Base-by-base conservation (phyloP, 768 basidiomycete genomes). In the Mrakia frigida region DNA sequence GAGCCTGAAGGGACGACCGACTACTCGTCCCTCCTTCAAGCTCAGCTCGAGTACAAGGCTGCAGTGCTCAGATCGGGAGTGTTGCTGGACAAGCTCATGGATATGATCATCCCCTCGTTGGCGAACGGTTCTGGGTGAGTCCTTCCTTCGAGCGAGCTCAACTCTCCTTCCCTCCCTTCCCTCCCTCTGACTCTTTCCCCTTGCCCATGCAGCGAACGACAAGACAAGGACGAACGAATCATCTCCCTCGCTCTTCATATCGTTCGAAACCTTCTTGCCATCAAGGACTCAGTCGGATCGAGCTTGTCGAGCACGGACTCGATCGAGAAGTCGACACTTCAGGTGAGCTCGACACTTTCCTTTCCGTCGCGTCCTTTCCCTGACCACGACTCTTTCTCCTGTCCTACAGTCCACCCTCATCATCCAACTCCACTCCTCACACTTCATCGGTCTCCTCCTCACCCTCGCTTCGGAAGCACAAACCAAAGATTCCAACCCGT, bases 181-280 rank as follows among this genome's bases (percentile, higher is more conserved):
- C 52, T 33, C 33, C 52, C 31, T 37, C 11, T 23, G 23, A 13
- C 31, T 33, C 70, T 13, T 50, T 31, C 60, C 21, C 14, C 60
- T 41, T 67, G 37, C 16, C 28, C 60, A 14, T 50, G 56, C 79
- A 85, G 84, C 31, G 90, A 95, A 79, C 86, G 94, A 10, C 87
- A 86, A 53, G 89, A 91, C 74, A 88, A 90, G 61, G 97, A 98
- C 82, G 87, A 89, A 39, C 92, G 96, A 82, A 86, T 98, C 78
- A 89, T 98, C 81, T 92, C 90, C 73, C 88, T 99, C 74, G 86
- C 96, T 18, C 86, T 99, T 18, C 91, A 97, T 82, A 87, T 96
- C 78, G 86, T 97, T 72, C 90, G 97, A 75, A 99, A 99, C 82
- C 88, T 98, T n/a, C 88, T 91, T 0, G 93, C 95, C 82, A 94